phyloP scores from a whole-genome alignment of 75 land plant species.

The Pinus taeda region DNA sequence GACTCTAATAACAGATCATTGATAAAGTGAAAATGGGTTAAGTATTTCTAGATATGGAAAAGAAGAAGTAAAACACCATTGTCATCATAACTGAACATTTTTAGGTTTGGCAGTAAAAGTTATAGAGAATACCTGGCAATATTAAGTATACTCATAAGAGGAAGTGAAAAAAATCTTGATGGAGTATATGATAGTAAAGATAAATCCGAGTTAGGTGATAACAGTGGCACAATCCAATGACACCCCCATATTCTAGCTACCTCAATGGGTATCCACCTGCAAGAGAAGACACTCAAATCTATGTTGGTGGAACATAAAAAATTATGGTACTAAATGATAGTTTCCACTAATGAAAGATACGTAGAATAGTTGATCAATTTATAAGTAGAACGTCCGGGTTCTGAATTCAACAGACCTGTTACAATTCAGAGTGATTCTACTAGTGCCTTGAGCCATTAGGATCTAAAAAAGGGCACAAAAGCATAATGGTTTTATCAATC shows the following conservation, averaged over 20 bases:
- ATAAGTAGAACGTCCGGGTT: background rate
- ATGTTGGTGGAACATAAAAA: background rate
- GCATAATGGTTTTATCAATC: background rate
- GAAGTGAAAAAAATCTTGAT: conserved; percentile 70
- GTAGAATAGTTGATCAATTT: background rate
- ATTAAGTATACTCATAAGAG: conserved; percentile 72
- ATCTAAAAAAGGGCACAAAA: conserved; percentile 31
- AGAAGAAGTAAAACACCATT: background rate
- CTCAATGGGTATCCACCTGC: conserved; percentile 80
- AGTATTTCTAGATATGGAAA: background rate
- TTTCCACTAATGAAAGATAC: background rate
- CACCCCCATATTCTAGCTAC: conserved; percentile 87
- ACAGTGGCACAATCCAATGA: conserved; percentile 65
- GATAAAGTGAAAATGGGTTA: background rate
- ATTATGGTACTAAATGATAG: background rate
- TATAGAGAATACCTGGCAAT: conserved; percentile 61
- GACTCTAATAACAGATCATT: background rate
- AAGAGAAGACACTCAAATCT: conserved; percentile 6
- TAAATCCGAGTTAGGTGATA: conserved; percentile 54
- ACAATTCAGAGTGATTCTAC: conserved; percentile 60
- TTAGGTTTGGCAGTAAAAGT: background rate
- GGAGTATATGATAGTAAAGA: conserved; percentile 45
- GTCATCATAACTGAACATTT: background rate
- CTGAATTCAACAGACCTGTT: conserved; percentile 52
- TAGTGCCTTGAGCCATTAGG: conserved; percentile 67